phyloP scores from a whole-genome alignment of 2,329 filamentous ascomycete species.

The Chrysosporium keratinophilum region DNA sequence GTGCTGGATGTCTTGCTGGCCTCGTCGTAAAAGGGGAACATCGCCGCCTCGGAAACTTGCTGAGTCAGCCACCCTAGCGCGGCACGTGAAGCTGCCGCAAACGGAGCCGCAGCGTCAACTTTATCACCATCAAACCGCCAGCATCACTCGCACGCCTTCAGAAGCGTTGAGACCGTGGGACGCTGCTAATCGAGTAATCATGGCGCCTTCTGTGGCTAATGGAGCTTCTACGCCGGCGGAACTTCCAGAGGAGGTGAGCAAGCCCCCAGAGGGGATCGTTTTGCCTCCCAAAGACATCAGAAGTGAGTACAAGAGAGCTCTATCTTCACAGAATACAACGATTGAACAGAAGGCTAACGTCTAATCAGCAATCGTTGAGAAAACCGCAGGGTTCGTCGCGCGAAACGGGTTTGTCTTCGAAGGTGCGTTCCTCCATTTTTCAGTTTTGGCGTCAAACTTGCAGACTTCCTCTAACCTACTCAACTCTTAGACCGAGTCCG shows the following conservation, averaged over 20 bases:
- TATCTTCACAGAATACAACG: not conserved
- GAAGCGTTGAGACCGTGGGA: not conserved
- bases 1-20: not conserved
- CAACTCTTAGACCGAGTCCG: slow-evolving; percentile 56
- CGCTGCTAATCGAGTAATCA: slow-evolving; percentile 17
- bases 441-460: not conserved
- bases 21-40: not conserved
- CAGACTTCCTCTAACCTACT: not conserved
- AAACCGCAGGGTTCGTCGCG: slow-evolving; percentile 85
- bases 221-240: slow-evolving; percentile 27
- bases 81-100: slow-evolving; percentile 7
- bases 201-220: slow-evolving; percentile 34
- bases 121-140: not conserved
- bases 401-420: slow-evolving; percentile 59
- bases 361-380: slow-evolving; percentile 61
- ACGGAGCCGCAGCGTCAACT: slow-evolving; percentile 1
- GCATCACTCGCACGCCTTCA: not conserved
- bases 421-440: slow-evolving; percentile 28
- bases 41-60: not conserved
- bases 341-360: slow-evolving; percentile 20
- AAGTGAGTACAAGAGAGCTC: slow-evolving; percentile 32
- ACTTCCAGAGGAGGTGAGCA: slow-evolving; percentile 51
- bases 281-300: slow-evolving; percentile 78
- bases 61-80: not conserved
- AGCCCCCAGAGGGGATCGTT: slow-evolving; percentile 72